Base-by-base conservation (phyloP, 1,284 basidiomycete species). In the Gomphus bonarii region DNA sequence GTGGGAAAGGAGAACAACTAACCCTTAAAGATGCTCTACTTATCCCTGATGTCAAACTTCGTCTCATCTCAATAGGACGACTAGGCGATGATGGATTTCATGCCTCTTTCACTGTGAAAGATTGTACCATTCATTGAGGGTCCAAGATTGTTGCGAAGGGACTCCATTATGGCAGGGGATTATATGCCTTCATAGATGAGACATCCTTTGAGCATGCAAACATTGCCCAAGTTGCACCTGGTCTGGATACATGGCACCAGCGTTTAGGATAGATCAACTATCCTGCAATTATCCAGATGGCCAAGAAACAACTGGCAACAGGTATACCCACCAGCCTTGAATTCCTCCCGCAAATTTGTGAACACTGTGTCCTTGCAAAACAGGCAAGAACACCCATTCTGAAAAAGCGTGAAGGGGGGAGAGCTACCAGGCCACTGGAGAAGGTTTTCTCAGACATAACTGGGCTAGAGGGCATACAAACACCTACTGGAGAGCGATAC, bases 231-330 rank as follows among this genome's bases (percentile, higher is more conserved):
- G n/a, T 16, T 5, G 22, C n/a, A 3, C 46, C 46, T 3, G 16
- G 22, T 48, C 46, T 48, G 12, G 46, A 16, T n/a, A 69, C 66
- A 1, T 72, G 68, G 66, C 70, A 72, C 50, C 58, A 57, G n/a
- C 63, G 64, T 8, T 65, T 71, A 1, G 67, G 68, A 0, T 70
- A 73, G 55, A 61, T 65, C 4, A 69, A 68, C 51, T 61, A 63
- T 30, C 51, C 64, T 25, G 48, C 65, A 0, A 59, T 72, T 1
- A 55, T 54, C 1, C 51, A 67, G 5, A 70, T 72, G 65, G 67
- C 68, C 0, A 53, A 58, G 1, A 57, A 60, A 1, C 54, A 61
- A 12, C 47, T 63, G 7, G 64, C 64, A 10, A 44, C 60, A 66
- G 71, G 71, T 72, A 70, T 62, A 57, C 57, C 54, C 9, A 31